Base-by-base conservation (phyloP, 169 alveolate species). In the Plasmodium knowlesi region DNA sequence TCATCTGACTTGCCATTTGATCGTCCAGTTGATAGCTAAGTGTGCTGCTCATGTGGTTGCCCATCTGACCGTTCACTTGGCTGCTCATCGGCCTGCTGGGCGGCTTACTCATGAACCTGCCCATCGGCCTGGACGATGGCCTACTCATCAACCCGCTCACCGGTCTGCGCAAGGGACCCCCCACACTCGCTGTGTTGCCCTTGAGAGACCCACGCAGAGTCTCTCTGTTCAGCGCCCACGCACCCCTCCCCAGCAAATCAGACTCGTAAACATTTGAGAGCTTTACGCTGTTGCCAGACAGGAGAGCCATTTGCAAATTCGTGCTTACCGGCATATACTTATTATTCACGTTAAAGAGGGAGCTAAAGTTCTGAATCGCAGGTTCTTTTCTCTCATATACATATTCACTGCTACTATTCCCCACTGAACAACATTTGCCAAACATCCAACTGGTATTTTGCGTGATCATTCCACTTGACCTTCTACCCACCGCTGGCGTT, bases 301-400 rank as follows among this genome's bases (percentile, higher is more conserved):
- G 46, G 14, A 32, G 80, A 30, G 39, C 8, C n/a, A 81, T 16
- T 61, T 82, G 76, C 2, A 90, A 19, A 25, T 43, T 76, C 28
- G 41, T 14, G 46, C 34, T 57, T 8, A 30, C 39, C 73, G 90
- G 92, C 34, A 90, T 81, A 90, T 81, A 90, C 73, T 90, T 90
- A 82, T 90, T 90, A 43, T 90, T 73, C 61, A 70, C 84, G 57
- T 90, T 90, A 16, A 90, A 80, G 54, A 90, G 74, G 19, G 95
- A 90, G 57, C 95, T 90, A 53, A 71, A 90, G 53, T 82, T 73
- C 53, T 82, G 90, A 12, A 90, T 28, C 10, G 54, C 46, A 14
- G 95, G 92, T 90, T 90, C 95, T 32, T 80, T 61, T 81, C 95
- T 80, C 74, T 53, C 95, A 54, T 67, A 70, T 5, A 53, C 46